Evolutionary conservation across 805 yeast genomes (phyloP), one percentile per base, ranked within the genome.

Genomic region (Sugiyamaella boreocaroliniensis): DNA sequence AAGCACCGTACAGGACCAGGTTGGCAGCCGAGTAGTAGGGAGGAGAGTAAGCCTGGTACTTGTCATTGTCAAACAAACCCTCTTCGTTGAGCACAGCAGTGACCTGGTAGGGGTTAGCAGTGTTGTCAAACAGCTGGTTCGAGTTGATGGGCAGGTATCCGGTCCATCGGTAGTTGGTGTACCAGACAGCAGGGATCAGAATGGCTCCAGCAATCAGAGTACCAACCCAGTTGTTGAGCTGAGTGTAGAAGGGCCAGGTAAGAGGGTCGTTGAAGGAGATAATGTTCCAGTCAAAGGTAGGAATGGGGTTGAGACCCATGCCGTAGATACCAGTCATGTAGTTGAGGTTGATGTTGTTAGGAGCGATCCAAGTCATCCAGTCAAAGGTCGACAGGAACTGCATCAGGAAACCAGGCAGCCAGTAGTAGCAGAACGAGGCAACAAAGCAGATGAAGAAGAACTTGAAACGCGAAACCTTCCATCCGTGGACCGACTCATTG

Each of bases 311-410:
- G 48, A 76, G 51, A 0, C 79, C 78, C 55, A 76, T 60, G 2
- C 72, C 70, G 66, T 83, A 83, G 4, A 74, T 63, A 16, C 84
- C 84, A n/a, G 80, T 75, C 20, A 79, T 63, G 10, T 62, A 58
- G 52, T 80, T 81, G 14, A 83, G 74, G 29, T 72, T 72, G 50
- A 76, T 74, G 63, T 79, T 79, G 51, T 77, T 65, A 20, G 75
- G 75, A 43, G 66, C 72, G 49, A 80, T 80, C 88, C 88, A 82
- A 20, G 82, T 74, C 56, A 81, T 75, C 77, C 83, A 82, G 53
- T 68, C 66, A 64, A 83, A 80, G 58, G 73, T 73, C 2, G 83
- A 76, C 52, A 83, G 70, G 4, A 79, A 84, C 40, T 73, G 71
- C 71, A 81, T 80, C 37, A 83, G 71, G 63, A 68, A 81, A 52